Evolutionary conservation across 306 rosid genomes (phyloP).

Genomic region (Chamaecrista fasciculata): DNA sequence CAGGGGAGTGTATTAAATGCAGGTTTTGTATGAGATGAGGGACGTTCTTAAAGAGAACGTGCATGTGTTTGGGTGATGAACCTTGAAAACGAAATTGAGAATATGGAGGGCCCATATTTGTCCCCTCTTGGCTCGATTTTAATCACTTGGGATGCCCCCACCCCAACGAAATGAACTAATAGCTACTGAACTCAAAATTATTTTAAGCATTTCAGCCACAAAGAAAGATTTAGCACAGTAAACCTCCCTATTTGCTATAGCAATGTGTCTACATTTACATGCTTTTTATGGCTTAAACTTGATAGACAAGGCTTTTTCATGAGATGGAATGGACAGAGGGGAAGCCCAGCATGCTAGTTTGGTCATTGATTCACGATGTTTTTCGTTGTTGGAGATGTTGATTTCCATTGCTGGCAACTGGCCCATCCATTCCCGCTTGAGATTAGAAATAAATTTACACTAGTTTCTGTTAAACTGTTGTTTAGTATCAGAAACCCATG

Average conservation of each 20-base stretch:
- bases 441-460: not conserved
- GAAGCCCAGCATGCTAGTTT: not conserved
- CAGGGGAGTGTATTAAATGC: constrained; percentile 54
- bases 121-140: constrained; percentile 35
- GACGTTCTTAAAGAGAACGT: constrained; percentile 79
- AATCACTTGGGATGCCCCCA: constrained; percentile 13
- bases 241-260: not conserved
- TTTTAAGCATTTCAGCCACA: constrained; percentile 9
- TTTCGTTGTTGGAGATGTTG: not conserved
- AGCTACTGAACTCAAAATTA: not conserved
- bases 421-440: not conserved
- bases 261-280: constrained; percentile 4
- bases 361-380: not conserved
- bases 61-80: constrained; percentile 74
- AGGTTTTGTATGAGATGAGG: constrained; percentile 43
- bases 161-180: not conserved
- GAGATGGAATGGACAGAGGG: not conserved
- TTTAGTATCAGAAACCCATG: not conserved
- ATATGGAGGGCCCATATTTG: constrained; percentile 66
- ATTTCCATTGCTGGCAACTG: not conserved
- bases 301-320: constrained; percentile 8
- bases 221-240: not conserved
- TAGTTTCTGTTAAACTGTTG: not conserved
- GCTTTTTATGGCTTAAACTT: not conserved
- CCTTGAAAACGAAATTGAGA: constrained; percentile 47